Percentiles rank a stretch among this genome's conserved stretches.
Conservation (phyloP, 139 green algal species). For the Picochlorum sp. region DNA sequence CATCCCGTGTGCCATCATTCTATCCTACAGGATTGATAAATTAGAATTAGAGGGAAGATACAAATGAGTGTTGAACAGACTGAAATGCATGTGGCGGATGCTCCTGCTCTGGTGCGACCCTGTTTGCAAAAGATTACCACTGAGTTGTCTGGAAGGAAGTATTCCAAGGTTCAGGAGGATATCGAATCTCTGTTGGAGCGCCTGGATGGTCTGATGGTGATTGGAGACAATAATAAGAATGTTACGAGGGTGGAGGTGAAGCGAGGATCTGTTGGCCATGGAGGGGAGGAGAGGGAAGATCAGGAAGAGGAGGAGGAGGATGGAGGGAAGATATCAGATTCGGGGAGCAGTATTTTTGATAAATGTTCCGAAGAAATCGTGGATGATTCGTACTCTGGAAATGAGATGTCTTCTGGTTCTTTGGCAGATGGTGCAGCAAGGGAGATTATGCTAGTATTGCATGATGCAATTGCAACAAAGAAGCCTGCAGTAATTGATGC, state of each 20-base stretch:
- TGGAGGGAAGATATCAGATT: not conserved
- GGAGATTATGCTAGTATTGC: conserved; percentile 48
- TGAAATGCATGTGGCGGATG: not conserved
- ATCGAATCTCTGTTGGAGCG: conserved; percentile 18
- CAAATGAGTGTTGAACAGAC: not conserved
- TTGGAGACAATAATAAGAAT: not conserved
- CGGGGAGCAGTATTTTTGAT: not conserved
- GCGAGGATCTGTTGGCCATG: not conserved
- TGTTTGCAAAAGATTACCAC: conserved; percentile 41
- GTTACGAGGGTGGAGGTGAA: not conserved
- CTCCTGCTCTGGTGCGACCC: conserved; percentile 29
- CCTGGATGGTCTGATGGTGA: conserved; percentile 9
- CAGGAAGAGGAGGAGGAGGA: not conserved
- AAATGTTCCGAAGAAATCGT: not conserved
- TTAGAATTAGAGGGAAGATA: not conserved
- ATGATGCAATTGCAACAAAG: conserved; percentile 58
- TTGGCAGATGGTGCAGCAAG: not conserved
- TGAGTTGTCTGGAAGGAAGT: conserved; percentile 32
- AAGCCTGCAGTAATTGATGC: conserved; percentile 66
- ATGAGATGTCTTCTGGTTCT: not conserved
- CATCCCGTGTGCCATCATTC: not conserved
- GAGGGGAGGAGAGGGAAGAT: conserved; percentile 6
- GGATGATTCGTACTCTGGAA: too few species aligned
- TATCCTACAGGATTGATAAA: not conserved
- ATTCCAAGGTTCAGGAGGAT: conserved; percentile 36